Evolutionary conservation across 805 yeast genomes (phyloP).

Genomic region (Maudiozyma bulderi): DNA sequence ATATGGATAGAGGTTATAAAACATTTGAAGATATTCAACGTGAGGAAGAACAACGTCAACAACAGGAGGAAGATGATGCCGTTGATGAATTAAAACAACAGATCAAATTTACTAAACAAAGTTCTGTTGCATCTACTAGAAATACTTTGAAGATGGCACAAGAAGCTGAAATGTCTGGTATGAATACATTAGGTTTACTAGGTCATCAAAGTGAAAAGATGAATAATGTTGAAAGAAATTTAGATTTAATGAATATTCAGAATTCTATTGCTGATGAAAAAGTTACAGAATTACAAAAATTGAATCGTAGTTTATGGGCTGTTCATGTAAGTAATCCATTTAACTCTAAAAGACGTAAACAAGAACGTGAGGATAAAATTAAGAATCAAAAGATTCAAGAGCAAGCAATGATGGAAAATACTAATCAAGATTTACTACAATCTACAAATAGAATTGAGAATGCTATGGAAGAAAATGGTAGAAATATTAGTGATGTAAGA

Average conservation of each 20-base stretch:
- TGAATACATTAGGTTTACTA: conserved; percentile 80
- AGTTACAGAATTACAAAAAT: conserved; percentile 66
- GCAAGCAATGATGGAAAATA: conserved; percentile 51
- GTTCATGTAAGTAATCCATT: conserved; percentile 82
- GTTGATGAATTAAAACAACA: conserved; percentile 79
- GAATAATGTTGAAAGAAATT: conserved; percentile 66
- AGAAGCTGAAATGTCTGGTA: conserved; percentile 63
- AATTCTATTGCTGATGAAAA: conserved; percentile 74
- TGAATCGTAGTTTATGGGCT: conserved; percentile 73
- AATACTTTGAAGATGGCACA: conserved; percentile 66
- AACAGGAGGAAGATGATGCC: conserved; percentile 69
- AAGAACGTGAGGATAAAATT: conserved; percentile 62
- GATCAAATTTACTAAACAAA: conserved; percentile 74
- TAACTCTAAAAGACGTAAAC: conserved; percentile 65
- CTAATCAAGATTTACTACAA: conserved; percentile 47
- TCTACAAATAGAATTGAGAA: conserved; percentile 61
- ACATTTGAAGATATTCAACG: conserved; percentile 29
- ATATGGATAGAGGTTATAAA: conserved; percentile 21
- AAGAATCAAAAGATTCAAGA: conserved; percentile 53
- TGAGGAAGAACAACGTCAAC: conserved; percentile 31
- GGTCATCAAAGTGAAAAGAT: conserved; percentile 90
- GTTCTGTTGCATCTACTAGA: conserved; percentile 75
- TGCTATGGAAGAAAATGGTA: conserved; percentile 43
- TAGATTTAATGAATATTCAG: conserved; percentile 72
- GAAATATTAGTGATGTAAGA: conserved; percentile 26